phyloP scores from a whole-genome alignment of 1,284 basidiomycete species.

The Ceratobasidium sp. region DNA sequence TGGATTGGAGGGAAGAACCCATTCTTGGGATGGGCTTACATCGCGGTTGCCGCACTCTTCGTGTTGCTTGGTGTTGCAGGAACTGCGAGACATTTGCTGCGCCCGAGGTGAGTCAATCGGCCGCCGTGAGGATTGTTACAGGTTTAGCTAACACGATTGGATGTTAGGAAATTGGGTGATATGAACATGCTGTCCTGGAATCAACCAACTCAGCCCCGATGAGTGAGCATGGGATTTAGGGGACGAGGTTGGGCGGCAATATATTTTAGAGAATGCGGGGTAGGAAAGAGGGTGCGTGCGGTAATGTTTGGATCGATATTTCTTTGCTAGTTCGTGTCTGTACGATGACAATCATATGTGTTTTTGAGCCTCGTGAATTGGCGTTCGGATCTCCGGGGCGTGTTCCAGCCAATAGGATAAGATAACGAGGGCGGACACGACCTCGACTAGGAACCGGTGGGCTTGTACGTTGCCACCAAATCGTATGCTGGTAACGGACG shows the following conservation, averaged over 20 bases:
- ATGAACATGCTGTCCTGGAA: constrained; percentile 92
- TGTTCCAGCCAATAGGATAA: constrained; percentile 6
- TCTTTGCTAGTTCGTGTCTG: constrained; percentile 21
- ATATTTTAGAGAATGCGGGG: constrained; percentile 15
- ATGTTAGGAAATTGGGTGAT: constrained; percentile 77
- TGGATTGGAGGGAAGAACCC: constrained; percentile 99
- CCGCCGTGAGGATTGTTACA: constrained; percentile 48
- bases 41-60: constrained; percentile 89
- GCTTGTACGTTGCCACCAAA: background rate
- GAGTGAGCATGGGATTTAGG: constrained; percentile 10
- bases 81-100: constrained; percentile 91
- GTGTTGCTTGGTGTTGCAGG: constrained; percentile 89
- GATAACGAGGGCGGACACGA: background rate
- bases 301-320: constrained; percentile 42
- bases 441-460: background rate
- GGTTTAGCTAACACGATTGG: constrained; percentile 31
- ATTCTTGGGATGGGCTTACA: constrained; percentile 97
- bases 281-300: constrained; percentile 16
- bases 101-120: constrained; percentile 80
- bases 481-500: background rate
- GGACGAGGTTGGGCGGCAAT: background rate
- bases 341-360: constrained; percentile 41
- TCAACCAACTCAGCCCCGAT: constrained; percentile 57
- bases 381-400: constrained; percentile 12
- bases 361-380: constrained; percentile 9